phyloP scores from a whole-genome alignment of 148 eudicot species.

The Arctostaphylos glauca region DNA sequence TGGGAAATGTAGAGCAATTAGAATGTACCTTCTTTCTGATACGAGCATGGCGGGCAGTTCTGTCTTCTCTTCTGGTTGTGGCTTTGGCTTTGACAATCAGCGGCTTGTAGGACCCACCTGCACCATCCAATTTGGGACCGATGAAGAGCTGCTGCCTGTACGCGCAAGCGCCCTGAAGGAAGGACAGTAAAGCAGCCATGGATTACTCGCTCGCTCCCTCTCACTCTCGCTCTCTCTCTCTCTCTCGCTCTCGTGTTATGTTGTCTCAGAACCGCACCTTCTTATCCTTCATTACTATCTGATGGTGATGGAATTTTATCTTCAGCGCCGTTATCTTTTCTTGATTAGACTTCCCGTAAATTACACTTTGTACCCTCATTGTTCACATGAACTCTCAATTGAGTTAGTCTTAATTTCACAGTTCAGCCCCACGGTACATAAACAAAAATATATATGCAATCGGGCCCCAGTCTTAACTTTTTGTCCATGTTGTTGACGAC shows the following conservation, averaged over 20 bases:
- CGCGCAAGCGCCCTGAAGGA: slow-evolving; percentile 8
- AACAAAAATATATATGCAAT: background rate
- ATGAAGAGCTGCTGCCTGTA: slow-evolving; percentile 11
- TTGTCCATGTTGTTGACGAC: too few species aligned
- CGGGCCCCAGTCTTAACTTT: too few species aligned
- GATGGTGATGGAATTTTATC: background rate
- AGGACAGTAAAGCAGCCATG: slow-evolving; percentile 14
- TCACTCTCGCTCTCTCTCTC: background rate
- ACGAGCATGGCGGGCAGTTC: slow-evolving; percentile 27
- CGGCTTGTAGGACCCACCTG: slow-evolving; percentile 2
- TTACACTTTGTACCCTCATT: background rate
- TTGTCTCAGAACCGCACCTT: too few species aligned
- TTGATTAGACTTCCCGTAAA: background rate
- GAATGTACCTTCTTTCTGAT: slow-evolving; percentile 22
- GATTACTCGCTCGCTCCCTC: background rate
- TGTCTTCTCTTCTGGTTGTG: slow-evolving; percentile 18
- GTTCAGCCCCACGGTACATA: background rate
- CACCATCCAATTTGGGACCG: slow-evolving; percentile 5
- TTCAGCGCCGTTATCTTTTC: background rate
- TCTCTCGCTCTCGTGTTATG: background rate
- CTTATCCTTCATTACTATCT: too few species aligned
- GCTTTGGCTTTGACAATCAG: slow-evolving; percentile 19
- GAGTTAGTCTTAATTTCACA: background rate
- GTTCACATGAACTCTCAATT: background rate
- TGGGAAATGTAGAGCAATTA: background rate